These are phyloP conservation scores for Porphyrellus cyaneotinctus DNA, from an alignment of 768 basidiomycete genomes.

Conservation along the genomic window DNA sequence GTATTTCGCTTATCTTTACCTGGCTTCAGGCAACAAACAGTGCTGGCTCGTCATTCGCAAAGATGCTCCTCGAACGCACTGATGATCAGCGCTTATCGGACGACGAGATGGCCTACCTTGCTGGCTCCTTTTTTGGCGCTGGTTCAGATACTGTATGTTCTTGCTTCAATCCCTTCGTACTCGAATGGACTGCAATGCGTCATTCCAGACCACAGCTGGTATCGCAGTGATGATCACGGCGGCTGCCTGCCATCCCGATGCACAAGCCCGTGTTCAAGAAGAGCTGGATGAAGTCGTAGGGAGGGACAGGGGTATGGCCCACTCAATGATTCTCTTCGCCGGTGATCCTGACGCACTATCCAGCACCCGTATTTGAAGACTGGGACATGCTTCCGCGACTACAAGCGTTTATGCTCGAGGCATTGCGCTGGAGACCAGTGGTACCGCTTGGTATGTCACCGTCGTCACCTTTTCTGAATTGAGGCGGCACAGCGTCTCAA, in stretches of 20 bases:
- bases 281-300: conserved; percentile 51
- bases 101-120: conserved; percentile 54
- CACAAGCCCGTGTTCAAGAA: conserved; percentile 45
- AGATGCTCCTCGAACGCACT: conserved; percentile 49
- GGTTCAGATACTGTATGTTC: conserved; percentile 48
- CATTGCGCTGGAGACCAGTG: conserved; percentile 34
- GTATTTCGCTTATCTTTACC: no score
- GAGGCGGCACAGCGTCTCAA: neutral
- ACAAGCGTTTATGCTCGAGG: conserved; percentile 33
- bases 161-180: neutral
- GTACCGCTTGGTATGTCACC: conserved; percentile 22
- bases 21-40: conserved; percentile 6
- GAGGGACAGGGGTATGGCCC: conserved; percentile 20
- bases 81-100: conserved; percentile 45
- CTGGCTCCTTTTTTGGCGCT: conserved; percentile 58
- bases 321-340: neutral
- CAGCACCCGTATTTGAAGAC: conserved; percentile 36
- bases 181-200: neutral
- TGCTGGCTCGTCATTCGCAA: conserved; percentile 38
- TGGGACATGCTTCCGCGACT: conserved; percentile 30
- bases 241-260: conserved; percentile 46
- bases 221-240: conserved; percentile 47
- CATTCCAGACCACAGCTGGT: conserved; percentile 41
- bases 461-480: neutral
- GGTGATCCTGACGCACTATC: neutral